Evolutionary conservation across 148 eudicot genomes (phyloP), one percentile per base, ranked within the genome.

Genomic region (Camellia lanceoleosa): DNA sequence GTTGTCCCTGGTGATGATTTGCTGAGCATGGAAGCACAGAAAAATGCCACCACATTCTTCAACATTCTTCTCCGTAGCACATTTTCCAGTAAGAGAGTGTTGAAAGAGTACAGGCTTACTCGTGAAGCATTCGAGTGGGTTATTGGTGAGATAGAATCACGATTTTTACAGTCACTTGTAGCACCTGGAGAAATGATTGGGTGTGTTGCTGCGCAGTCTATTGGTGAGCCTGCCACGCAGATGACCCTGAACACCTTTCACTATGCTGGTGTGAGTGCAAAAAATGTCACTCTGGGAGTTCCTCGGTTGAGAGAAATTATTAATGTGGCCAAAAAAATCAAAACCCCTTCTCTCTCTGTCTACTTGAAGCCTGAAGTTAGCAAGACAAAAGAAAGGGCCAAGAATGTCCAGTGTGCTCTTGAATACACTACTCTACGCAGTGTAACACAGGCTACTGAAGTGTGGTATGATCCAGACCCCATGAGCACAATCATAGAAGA

Each of bases 261-360:
- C 69, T 96, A 91, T 92, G 98, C 99, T 91, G 99, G 99, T 92
- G 99, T 96, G 74, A 96, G 99, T 91, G 99, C 99, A 44, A 96
- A 96, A 90, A 96, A 96, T 88, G 99, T 96, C 82, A 96, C 99
- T 78, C 90, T 96, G 65, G 99, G 99, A 78, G 99, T 96, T 81
- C 99, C 99, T 12, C 83, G 99, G 89, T 90, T 96, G 94, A 92
- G 98, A 81, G 99, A 96, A 80, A 96, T 96, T 71, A 93, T 96
- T 79, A 96, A 96, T 75, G 99, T 96, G 81, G 99, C 99, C 78
- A 96, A 96, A 81, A 96, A 93, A 84, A 96, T 94, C 14, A 96
- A 96, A 82, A 96, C 99, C 52, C 99, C 99, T 60, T 96, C 99
- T 52, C 87, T 96, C 56, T 94, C 99, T 64, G 99, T 96, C 67